phyloP scores from a whole-genome alignment of 2,329 filamentous ascomycete genomes.

The Ceratocystis destructans region DNA sequence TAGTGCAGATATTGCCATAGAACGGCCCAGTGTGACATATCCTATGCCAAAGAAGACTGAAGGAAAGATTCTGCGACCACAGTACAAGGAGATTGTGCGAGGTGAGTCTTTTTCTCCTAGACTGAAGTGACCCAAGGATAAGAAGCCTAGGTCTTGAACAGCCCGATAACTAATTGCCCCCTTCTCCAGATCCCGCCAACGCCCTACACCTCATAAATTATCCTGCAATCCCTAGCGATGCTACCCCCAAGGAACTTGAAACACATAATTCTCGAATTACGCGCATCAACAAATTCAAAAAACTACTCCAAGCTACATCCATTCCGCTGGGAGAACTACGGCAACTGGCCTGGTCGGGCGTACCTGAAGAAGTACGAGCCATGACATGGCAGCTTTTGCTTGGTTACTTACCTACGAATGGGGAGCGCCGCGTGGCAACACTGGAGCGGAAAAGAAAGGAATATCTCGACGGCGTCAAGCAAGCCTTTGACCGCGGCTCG shows the following conservation, averaged over 20 bases:
- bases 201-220: slow-evolving; percentile 89
- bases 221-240: slow-evolving; percentile 56
- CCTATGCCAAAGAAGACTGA: slow-evolving; percentile 80
- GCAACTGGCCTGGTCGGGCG: slow-evolving; percentile 79
- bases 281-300: slow-evolving; percentile 97
- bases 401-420: slow-evolving; percentile 92
- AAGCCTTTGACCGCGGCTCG: slow-evolving; percentile 51
- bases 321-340: slow-evolving; percentile 76
- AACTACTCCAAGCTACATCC: slow-evolving; percentile 79
- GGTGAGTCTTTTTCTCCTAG: slow-evolving; percentile 30
- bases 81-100: slow-evolving; percentile 91
- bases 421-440: slow-evolving; percentile 76
- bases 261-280: slow-evolving; percentile 76
- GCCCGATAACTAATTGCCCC: not conserved
- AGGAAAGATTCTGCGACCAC: slow-evolving; percentile 87
- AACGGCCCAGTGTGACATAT: slow-evolving; percentile 69
- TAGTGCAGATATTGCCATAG: slow-evolving; percentile 88
- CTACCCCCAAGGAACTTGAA: slow-evolving; percentile 70
- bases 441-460: slow-evolving; percentile 92
- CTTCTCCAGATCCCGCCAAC: slow-evolving; percentile 62
- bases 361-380: slow-evolving; percentile 86
- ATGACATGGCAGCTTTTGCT: slow-evolving; percentile 98
- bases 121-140: too few relatives aligned
- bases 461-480: slow-evolving; percentile 80
- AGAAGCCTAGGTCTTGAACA: too few relatives aligned